These are phyloP conservation scores for Paramarasmius palmivorus DNA, from an alignment of 1,284 basidiomycete species.

Conservation along the genomic window DNA sequence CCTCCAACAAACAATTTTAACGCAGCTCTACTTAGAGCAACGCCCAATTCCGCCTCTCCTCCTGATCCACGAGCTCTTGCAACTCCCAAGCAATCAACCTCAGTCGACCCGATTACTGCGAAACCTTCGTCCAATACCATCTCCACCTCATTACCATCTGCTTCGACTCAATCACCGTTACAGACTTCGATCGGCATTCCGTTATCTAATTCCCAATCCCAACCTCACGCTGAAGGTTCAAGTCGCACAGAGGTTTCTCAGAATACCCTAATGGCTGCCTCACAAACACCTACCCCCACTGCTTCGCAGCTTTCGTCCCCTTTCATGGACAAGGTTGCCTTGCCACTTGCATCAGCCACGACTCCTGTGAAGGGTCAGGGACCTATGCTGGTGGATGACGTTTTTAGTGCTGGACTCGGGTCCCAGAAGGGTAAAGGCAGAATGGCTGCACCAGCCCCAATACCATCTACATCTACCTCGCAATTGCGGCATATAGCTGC, in stretches of 20 bases:
- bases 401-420: neutral
- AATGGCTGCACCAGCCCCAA: neutral
- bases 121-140: neutral
- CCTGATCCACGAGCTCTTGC: no score
- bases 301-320: constrained; percentile 43
- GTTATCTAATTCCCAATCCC: neutral
- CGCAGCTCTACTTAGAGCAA: no score
- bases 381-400: neutral
- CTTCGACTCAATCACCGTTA: neutral
- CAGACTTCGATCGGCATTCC: neutral
- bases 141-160: neutral
- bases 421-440: neutral
- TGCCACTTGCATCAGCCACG: constrained; percentile 1
- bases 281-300: constrained; percentile 14
- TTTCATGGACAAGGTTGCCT: constrained; percentile 39
- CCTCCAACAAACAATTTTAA: no score
- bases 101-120: no score
- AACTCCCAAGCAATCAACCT: no score
- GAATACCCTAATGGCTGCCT: constrained; percentile 20
- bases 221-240: neutral
- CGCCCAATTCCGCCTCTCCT: no score
- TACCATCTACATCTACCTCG: neutral
- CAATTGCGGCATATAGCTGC: neutral
- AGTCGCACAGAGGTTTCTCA: neutral
- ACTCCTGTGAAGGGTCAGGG: neutral